phyloP scores from a whole-genome alignment of 2,329 filamentous ascomycete genomes.

The Colletotrichum australisinense region DNA sequence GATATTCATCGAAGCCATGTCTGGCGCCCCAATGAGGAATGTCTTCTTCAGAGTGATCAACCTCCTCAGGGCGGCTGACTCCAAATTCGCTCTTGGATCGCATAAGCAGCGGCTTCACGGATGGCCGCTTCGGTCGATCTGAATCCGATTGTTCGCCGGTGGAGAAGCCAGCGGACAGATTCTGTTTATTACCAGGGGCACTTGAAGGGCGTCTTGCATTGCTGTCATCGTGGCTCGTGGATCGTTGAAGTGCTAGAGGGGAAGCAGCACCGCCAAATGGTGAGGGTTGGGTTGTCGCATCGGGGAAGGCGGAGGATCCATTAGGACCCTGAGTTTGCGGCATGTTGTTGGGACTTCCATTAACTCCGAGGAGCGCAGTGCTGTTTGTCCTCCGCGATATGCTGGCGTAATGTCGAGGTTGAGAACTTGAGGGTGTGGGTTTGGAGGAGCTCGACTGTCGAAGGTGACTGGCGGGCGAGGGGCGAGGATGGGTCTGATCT shows the following conservation, averaged over 20 bases:
- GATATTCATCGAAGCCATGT: constrained; percentile 93
- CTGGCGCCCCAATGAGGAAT: constrained; percentile 69
- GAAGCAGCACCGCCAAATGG: constrained; percentile 1
- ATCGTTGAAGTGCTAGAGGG: constrained; percentile 31
- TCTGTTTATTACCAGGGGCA: constrained; percentile 54
- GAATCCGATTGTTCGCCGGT: constrained; percentile 44
- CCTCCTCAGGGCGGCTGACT: constrained; percentile 51
- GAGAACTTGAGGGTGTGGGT: constrained; percentile 24
- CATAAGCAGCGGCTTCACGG: constrained; percentile 60
- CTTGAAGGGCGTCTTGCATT: constrained; percentile 56
- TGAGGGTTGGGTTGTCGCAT: constrained; percentile 29
- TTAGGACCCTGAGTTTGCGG: constrained; percentile 23
- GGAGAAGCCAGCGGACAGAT: constrained; percentile 10
- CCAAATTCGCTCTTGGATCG: constrained; percentile 69
- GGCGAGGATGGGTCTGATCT: constrained; percentile 22
- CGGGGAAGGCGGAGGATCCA: constrained; percentile 27
- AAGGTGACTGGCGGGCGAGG: constrained; percentile 28
- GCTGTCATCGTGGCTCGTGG: constrained; percentile 33
- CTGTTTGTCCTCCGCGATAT: constrained; percentile 32
- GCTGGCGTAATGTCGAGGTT: constrained; percentile 31
- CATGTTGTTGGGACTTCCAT: constrained; percentile 31
- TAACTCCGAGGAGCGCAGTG: constrained; percentile 34
- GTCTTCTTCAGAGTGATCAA: constrained; percentile 58
- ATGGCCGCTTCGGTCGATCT: constrained; percentile 50
- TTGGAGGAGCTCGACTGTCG: constrained; percentile 32